Percentiles rank a stretch among this genome's conserved stretches.
Conservation (phyloP, 2,329 filamentous ascomycete genomes). For the Calonectria naviculata region DNA sequence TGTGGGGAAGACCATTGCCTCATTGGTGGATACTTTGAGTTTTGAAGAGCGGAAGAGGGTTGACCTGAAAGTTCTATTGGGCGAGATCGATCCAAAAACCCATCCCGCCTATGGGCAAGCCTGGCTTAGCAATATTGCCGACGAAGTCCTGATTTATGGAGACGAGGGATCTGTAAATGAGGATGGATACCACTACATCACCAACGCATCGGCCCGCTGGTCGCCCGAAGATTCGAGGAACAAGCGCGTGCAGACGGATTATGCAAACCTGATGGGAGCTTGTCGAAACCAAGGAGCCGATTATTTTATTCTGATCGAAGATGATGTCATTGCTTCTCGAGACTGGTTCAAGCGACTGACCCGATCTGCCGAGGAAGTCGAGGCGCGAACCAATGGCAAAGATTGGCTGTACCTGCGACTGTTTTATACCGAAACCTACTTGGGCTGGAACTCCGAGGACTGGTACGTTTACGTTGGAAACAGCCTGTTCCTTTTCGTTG, state of each 20-base stretch:
- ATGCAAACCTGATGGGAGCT: constrained; percentile 37
- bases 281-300: constrained; percentile 36
- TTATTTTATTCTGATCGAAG: constrained; percentile 47
- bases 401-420: constrained; percentile 48
- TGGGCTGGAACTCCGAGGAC: constrained; percentile 49
- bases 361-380: constrained; percentile 33
- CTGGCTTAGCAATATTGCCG: constrained; percentile 43
- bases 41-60: constrained; percentile 39
- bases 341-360: constrained; percentile 43
- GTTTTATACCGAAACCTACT: constrained; percentile 48
- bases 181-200: constrained; percentile 21
- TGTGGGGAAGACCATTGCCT: constrained; percentile 38
- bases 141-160: constrained; percentile 44
- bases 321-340: constrained; percentile 45
- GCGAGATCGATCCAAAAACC: constrained; percentile 37
- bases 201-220: constrained; percentile 22
- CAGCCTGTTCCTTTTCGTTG: constrained; percentile 34
- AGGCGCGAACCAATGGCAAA: constrained; percentile 20
- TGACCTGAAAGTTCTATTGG: constrained; percentile 43
- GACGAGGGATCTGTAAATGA: background rate
- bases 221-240: constrained; percentile 26
- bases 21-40: constrained; percentile 42
- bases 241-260: constrained; percentile 42
- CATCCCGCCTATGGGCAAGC: constrained; percentile 42
- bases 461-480: constrained; percentile 39